Conservation (phyloP, 441 rosid genomes). For the Cnidoscolus chayamansa region DNA sequence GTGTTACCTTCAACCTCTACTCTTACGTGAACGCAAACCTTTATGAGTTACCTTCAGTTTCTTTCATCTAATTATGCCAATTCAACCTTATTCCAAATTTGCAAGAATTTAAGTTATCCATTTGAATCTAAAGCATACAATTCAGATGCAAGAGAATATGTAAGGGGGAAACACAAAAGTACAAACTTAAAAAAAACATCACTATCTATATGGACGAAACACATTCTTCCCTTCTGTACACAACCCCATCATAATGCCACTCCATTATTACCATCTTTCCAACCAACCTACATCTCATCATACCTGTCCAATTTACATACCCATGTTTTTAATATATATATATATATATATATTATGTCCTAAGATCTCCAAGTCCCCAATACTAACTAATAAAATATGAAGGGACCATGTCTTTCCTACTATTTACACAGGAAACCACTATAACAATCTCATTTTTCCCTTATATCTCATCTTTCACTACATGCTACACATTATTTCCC, state of each 20-base stretch:
- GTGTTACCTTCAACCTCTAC: not conserved
- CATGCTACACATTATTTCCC: not conserved
- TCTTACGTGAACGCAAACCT: not conserved
- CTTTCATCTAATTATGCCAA: not conserved
- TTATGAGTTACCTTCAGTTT: too few relatives aligned
- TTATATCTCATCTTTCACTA: not conserved
- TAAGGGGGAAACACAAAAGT: not conserved
- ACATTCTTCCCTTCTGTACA: constrained; percentile 1
- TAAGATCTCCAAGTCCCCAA: constrained; percentile 14
- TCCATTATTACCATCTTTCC: constrained; percentile 14
- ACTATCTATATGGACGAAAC: not conserved
- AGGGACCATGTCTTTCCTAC: constrained; percentile 11
- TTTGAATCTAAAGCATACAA: not conserved
- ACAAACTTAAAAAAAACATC: not conserved
- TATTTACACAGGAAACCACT: constrained; percentile 15
- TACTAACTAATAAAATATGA: constrained; percentile 2
- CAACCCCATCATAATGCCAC: constrained; percentile 3
- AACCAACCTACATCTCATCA: constrained; percentile 9
- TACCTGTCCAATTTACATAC: not conserved
- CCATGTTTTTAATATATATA: not conserved
- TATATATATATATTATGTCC: not conserved
- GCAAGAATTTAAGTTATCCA: not conserved
- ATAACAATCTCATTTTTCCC: not conserved
- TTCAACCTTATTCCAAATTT: not conserved
- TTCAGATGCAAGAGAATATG: not conserved